A percentile compares a stretch with the other conserved stretches of the same genome.
Evolutionary conservation across 768 basidiomycete species (phyloP).

Genomic region (Kwoniella sp.): DNA sequence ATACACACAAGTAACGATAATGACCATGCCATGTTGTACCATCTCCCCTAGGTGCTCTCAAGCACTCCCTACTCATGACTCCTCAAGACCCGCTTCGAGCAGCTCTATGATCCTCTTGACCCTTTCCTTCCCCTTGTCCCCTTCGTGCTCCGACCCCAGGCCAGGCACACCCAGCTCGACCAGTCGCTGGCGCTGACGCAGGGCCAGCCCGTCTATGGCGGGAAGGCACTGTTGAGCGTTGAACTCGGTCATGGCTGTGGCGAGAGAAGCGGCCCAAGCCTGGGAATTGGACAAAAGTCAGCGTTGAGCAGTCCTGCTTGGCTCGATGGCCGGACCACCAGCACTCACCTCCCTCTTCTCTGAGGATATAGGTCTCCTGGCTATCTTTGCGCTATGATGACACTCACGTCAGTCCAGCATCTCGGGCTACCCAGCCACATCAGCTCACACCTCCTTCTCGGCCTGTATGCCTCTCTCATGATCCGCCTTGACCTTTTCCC

Average conservation of each 20-base stretch:
- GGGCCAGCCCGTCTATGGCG: slow-evolving; percentile 28
- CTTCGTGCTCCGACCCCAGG: slow-evolving; percentile 16
- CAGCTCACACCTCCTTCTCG: slow-evolving; percentile 38
- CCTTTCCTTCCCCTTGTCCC: slow-evolving; percentile 20
- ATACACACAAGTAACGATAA: neutral
- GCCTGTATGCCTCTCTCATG: slow-evolving; percentile 30
- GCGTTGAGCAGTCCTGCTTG: neutral
- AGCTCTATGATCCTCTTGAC: slow-evolving; percentile 37
- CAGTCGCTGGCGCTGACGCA: slow-evolving; percentile 24
- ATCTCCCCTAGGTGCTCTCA: neutral
- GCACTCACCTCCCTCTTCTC: slow-evolving; percentile 31
- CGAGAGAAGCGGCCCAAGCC: slow-evolving; percentile 25
- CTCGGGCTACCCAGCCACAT: neutral
- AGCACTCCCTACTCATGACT: slow-evolving; percentile 2
- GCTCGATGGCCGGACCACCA: neutral
- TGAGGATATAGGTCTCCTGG: slow-evolving; percentile 21
- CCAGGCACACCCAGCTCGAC: slow-evolving; percentile 38
- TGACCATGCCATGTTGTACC: slow-evolving; percentile 21
- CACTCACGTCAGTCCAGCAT: neutral
- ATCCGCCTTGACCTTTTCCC: slow-evolving; percentile 38
- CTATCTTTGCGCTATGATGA: slow-evolving; percentile 24
- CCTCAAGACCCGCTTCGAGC: slow-evolving; percentile 36
- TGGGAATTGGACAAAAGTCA: neutral
- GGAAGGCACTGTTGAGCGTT: slow-evolving; percentile 28
- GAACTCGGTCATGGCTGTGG: slow-evolving; percentile 13